Conservation (phyloP, 1,284 basidiomycete species). For the Papiliotrema flavescens region DNA sequence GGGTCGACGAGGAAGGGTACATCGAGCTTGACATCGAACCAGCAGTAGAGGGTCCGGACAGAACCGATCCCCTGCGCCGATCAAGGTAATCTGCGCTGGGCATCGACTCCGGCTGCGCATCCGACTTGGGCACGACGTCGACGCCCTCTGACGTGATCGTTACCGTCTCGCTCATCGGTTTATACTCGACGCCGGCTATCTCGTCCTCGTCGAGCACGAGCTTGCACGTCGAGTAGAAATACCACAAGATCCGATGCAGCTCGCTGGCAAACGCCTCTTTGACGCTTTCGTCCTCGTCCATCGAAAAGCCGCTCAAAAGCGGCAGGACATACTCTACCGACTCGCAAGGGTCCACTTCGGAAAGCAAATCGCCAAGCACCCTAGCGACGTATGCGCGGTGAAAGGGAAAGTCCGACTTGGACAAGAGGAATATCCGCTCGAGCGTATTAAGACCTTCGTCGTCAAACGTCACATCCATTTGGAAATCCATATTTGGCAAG, state of each 20-base stretch:
- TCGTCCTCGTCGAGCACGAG: constrained; percentile 13
- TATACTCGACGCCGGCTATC: constrained; percentile 7
- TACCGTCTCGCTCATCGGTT: constrained; percentile 10
- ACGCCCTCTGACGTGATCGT: constrained; percentile 42
- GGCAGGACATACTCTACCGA: constrained; percentile 93
- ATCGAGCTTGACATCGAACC: constrained; percentile 13
- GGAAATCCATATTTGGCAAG: constrained; percentile 25
- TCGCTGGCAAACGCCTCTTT: constrained; percentile 85
- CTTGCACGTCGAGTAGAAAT: constrained; percentile 72
- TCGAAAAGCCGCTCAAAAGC: constrained; percentile 77
- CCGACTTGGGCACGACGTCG: constrained; percentile 5
- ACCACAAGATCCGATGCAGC: constrained; percentile 83
- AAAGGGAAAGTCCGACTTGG: constrained; percentile 76
- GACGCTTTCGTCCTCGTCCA: constrained; percentile 86
- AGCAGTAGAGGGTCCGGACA: constrained; percentile 15
- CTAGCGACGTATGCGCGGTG: constrained; percentile 82
- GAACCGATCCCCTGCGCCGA: constrained; percentile 5
- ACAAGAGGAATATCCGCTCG: constrained; percentile 92
- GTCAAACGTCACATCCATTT: constrained; percentile 49
- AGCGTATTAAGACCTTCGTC: constrained; percentile 72
- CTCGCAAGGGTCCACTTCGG: constrained; percentile 76
- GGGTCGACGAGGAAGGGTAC: constrained; percentile 7
- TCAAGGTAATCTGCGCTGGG: neutral
- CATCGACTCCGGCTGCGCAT: neutral
- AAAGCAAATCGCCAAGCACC: constrained; percentile 68